Evolutionary conservation across 1,284 basidiomycete species (phyloP), one percentile per base, ranked within the genome.

Genomic region (Irpex lacteus): DNA sequence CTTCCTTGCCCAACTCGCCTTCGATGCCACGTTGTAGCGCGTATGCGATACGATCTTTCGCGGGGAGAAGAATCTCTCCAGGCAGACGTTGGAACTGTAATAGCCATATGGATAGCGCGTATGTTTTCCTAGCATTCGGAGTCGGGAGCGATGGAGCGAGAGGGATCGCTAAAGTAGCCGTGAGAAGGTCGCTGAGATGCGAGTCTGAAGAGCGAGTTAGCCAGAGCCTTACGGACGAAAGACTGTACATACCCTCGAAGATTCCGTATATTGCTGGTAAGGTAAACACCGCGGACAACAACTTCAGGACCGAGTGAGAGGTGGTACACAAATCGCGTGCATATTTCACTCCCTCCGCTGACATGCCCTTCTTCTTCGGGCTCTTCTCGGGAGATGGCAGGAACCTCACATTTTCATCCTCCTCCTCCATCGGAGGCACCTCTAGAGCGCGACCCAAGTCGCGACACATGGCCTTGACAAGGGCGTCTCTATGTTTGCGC

Each of bases 1-100:
- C 91, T 74, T 94, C 92, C 71, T 91, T 91, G 2, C 91, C 92
- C 18, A 94, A 83, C 65, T 92, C 88, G 9, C 92, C 92, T 63
- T 90, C 88, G 66, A 94, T 84, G n/a, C 87, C 92, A 44, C 91
- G 85, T 60, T 84, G 82, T 7, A 94, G 72, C 2, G 89, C 89
- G 63, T 84, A 86, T 0, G 86, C 81, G 50, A 94, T 90, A 37
- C 87, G 81, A 67, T 86, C 83, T 9, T 80, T 82, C 1, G 88
- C 83, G 15, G 86, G 85, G 15, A 75, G 69, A 13, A 93, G 77
- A 13, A 92, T 81, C 0, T 79, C 75, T 26, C 77, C 75, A 18
- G 91, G 87, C 7, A 94, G 80, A 5, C 88, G 84, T 68, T 91
- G 89, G 1, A 77, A 78, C 70, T 91, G 90, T 13, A 94, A 70